A percentile compares a stretch with the other conserved stretches of the same genome.
Evolutionary conservation across 73 alveolate genomes (phyloP).

Genomic region (Diophrys sp.): DNA sequence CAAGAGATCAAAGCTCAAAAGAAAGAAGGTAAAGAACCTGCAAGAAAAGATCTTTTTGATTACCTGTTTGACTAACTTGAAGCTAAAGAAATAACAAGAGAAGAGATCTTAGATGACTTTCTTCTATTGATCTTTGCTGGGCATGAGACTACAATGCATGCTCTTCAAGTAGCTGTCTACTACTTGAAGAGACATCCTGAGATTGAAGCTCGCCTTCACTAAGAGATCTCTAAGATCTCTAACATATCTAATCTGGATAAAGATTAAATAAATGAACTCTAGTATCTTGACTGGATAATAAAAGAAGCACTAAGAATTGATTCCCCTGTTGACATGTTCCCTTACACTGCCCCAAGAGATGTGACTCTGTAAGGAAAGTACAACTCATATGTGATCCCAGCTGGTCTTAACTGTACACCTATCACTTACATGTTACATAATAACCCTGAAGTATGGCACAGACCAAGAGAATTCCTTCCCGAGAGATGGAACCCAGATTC

Average conservation of each 20-base stretch:
- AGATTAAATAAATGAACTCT: background rate
- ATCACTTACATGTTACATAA: background rate
- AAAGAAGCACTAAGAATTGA: conserved; percentile 12
- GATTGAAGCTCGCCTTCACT: conserved; percentile 2
- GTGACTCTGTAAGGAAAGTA: background rate
- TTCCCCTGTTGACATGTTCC: background rate
- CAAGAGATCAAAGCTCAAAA: background rate
- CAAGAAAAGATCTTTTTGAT: background rate
- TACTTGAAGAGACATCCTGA: conserved; percentile 25
- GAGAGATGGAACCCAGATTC: conserved; percentile 20
- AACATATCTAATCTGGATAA: background rate
- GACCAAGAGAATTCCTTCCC: conserved; percentile 9
- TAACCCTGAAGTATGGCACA: conserved; percentile 6
- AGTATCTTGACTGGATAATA: background rate
- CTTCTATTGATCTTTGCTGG: conserved; percentile 20
- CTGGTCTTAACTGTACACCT: background rate
- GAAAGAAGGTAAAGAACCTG: background rate
- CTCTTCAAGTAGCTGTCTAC: conserved; percentile 7
- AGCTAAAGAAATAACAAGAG: background rate
- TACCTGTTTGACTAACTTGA: background rate
- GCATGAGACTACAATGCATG: conserved; percentile 28
- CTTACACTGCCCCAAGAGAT: background rate
- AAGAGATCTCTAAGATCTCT: conserved; percentile 4
- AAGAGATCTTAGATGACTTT: conserved; percentile 12
- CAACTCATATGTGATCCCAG: background rate